Percentiles rank a stretch among this genome's conserved stretches.
phyloP scores from a whole-genome alignment of 192 early-diverging fungal species.

The Linnemannia hyalina region DNA sequence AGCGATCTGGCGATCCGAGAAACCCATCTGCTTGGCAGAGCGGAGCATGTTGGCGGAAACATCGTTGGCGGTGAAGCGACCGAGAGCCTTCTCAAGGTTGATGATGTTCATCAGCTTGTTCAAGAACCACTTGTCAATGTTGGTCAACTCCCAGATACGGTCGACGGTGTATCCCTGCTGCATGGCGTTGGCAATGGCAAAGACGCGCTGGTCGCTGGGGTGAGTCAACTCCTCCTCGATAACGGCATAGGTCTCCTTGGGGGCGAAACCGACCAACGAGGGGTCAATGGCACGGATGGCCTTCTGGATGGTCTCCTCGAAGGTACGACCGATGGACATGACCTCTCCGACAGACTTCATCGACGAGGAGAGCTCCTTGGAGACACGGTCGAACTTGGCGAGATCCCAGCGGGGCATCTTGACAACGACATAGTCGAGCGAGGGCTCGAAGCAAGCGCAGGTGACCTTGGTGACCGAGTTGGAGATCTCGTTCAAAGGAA shows the following conservation, averaged over 20 bases:
- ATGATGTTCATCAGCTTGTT: constrained; percentile 92
- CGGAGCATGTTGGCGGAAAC: constrained; percentile 85
- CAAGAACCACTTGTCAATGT: constrained; percentile 98
- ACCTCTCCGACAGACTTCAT: constrained; percentile 99
- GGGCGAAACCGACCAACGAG: constrained; percentile 84
- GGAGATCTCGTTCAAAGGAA: constrained; percentile 87
- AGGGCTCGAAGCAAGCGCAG: constrained; percentile 97
- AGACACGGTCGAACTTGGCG: constrained; percentile 92
- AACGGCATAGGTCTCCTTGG: constrained; percentile 75
- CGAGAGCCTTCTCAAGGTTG: constrained; percentile 74
- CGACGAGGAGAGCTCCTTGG: constrained; percentile 83
- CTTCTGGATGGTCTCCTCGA: constrained; percentile 97
- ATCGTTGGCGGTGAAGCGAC: constrained; percentile 63
- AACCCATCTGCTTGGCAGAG: constrained; percentile 87
- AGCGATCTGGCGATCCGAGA: constrained; percentile 92
- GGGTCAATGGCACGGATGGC: constrained; percentile 91
- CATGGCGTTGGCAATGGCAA: constrained; percentile 96
- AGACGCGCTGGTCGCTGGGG: constrained; percentile 95
- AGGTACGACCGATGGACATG: constrained; percentile 98
- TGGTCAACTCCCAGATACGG: constrained; percentile 88
- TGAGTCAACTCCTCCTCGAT: constrained; percentile 90
- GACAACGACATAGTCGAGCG: constrained; percentile 93
- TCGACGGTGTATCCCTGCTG: constrained; percentile 93
- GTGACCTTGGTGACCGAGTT: constrained; percentile 95
- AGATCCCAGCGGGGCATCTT: constrained; percentile 99